A percentile compares a stretch with the other conserved stretches of the same genome.
Evolutionary conservation across 1,139 yeast genomes (phyloP).

Genomic region (Geotrichum carabidarum): DNA sequence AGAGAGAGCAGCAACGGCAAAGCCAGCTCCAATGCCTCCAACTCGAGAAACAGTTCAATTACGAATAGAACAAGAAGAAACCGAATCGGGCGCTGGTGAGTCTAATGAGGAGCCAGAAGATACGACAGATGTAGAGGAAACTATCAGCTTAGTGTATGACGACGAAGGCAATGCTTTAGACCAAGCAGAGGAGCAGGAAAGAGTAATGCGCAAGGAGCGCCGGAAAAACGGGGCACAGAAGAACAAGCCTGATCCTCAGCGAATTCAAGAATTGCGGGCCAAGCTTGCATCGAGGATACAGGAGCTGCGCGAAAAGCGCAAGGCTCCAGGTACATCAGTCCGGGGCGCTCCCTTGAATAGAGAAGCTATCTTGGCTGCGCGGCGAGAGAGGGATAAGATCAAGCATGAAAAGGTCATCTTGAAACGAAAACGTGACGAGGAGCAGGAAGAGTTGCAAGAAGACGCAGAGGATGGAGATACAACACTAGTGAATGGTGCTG

Average conservation of each 20-base stretch:
- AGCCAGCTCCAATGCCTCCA: conserved; percentile 18
- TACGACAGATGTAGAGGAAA: conserved; percentile 32
- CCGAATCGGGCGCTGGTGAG: conserved; percentile 17
- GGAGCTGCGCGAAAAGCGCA: conserved; percentile 69
- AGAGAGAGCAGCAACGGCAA: conserved; percentile 22
- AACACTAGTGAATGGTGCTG: neutral
- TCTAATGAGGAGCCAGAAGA: conserved; percentile 25
- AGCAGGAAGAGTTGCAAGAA: neutral
- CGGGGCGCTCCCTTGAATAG: conserved; percentile 71
- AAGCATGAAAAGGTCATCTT: conserved; percentile 40
- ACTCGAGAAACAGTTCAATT: conserved; percentile 15
- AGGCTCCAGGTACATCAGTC: conserved; percentile 81
- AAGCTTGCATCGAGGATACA: conserved; percentile 70
- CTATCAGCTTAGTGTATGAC: conserved; percentile 56
- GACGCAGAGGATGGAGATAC: neutral
- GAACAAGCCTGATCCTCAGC: conserved; percentile 37
- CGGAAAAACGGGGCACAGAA: conserved; percentile 33
- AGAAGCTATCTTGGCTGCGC: conserved; percentile 41
- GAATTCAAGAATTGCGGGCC: conserved; percentile 60
- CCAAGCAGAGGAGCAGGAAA: conserved; percentile 2
- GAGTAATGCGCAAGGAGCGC: neutral
- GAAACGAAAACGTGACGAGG: conserved; percentile 27
- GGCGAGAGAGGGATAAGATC: conserved; percentile 33
- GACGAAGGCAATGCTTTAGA: conserved; percentile 48
- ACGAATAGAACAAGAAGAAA: neutral